Evolutionary conservation across 257 asterid species (phyloP), one percentile per base, ranked within the genome.

Genomic region (Marsdenia floribunda): DNA sequence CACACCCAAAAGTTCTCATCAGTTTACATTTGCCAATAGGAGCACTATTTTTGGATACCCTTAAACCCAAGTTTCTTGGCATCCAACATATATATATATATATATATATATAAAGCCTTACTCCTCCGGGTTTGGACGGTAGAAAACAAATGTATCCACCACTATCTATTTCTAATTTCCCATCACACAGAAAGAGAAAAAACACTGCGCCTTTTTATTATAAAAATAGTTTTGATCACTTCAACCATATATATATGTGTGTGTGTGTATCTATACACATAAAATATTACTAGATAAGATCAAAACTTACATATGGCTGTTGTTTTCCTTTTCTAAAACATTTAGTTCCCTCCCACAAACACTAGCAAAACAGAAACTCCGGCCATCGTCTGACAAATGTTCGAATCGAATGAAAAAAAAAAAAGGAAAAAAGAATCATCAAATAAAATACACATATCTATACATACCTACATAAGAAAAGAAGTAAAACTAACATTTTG

Each of bases 101-200:
- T n/a, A n/a, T n/a, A n/a, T n/a, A n/a, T 70, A 54, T 64, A 42
- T 19, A 40, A 40, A 40, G 59, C 72, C 73, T 44, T 26, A 63
- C 54, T 68, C 72, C 8, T 11, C 49, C 10, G 12, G 58, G 76
- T 47, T 80, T 84, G 88, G 86, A 53, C 90, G 90, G 93, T 79
- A 57, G 10, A 80, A 75, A 80, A 81, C 21, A 71, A 80, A 67
- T 80, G 80, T 80, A 46, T 52, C 75, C 71, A 75, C 86, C 86
- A 82, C 85, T 82, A 52, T 4, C 59, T 81, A 0, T 42, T 78
- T 71, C 67, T 76, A 22, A 42, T 61, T 52, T 59, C 53, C 49
- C 7, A 26, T 72, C 26, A 42, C 50, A 21, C 65, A 7, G 26
- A 54, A 50, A 33, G 37, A n/a, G 2, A 37, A 65, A 65, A 54